These are phyloP conservation scores for Camelina neglecta DNA, from an alignment of 345 rosid genomes.

Conservation along the genomic window DNA sequence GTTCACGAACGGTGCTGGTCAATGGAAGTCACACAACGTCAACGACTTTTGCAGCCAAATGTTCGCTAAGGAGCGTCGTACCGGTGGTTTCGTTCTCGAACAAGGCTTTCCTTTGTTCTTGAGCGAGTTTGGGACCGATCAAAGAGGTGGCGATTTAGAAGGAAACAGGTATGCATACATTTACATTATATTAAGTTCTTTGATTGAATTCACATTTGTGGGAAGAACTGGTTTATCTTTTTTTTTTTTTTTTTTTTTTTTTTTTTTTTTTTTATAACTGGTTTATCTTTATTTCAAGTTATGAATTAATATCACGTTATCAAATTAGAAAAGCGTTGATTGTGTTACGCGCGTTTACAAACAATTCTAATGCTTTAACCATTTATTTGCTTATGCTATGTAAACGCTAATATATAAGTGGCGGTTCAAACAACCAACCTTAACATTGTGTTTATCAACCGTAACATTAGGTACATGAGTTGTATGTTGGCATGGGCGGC, in stretches of 20 bases:
- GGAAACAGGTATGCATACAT: slow-evolving; percentile 62
- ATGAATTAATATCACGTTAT: background rate
- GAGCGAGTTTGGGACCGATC: slow-evolving; percentile 79
- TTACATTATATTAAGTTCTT: background rate
- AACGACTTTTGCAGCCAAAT: slow-evolving; percentile 81
- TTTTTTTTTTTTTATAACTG: too few species aligned
- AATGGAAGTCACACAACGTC: slow-evolving; percentile 70
- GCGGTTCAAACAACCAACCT: background rate
- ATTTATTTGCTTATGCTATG: background rate
- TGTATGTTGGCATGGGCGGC: slow-evolving; percentile 81
- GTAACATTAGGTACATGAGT: slow-evolving; percentile 55
- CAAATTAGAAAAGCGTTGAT: background rate
- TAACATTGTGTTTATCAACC: background rate
- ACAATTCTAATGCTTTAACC: background rate
- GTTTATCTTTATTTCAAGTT: background rate
- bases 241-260: too few species aligned
- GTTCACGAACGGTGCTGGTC: slow-evolving; percentile 61
- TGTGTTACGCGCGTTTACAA: background rate
- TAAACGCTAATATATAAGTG: background rate
- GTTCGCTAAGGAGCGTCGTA: slow-evolving; percentile 54
- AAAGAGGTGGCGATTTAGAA: slow-evolving; percentile 67
- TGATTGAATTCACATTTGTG: background rate
- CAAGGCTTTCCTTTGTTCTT: slow-evolving; percentile 71
- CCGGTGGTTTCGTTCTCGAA: slow-evolving; percentile 62
- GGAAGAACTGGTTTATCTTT: background rate